Conservation (phyloP, 352 stramenopile genomes). For the Peronospora farinosa region DNA sequence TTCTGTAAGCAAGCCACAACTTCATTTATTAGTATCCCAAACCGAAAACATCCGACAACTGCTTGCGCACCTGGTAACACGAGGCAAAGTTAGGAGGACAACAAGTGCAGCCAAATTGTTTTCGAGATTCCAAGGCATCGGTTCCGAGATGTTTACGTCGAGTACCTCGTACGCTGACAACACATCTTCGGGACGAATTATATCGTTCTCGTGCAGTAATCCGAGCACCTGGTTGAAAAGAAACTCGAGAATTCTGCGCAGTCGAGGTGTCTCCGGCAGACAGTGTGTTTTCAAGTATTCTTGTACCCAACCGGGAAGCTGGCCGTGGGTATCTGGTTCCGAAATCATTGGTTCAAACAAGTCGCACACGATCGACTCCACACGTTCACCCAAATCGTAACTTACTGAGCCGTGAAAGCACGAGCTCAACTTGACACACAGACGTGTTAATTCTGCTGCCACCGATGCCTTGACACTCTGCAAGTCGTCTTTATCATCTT, state of each 20-base stretch:
- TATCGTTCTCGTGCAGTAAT: conserved; percentile 46
- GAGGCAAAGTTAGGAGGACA: conserved; percentile 55
- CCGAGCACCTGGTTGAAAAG: conserved; percentile 42
- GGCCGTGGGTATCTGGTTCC: conserved; percentile 10
- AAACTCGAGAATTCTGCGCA: conserved; percentile 25
- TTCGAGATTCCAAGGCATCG: conserved; percentile 28
- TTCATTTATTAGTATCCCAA: conserved; percentile 2
- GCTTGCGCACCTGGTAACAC: conserved; percentile 40
- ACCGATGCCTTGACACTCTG: conserved; percentile 37
- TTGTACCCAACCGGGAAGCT: conserved; percentile 46
- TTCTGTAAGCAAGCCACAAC: conserved; percentile 20
- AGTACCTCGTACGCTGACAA: conserved; percentile 27
- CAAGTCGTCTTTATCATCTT: conserved; percentile 62
- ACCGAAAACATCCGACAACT: conserved; percentile 1
- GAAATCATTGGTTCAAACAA: conserved; percentile 27
- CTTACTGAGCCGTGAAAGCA: conserved; percentile 18
- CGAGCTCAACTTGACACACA: conserved; percentile 51
- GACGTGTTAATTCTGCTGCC: conserved; percentile 41
- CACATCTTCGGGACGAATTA: conserved; percentile 37
- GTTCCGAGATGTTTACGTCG: conserved; percentile 2
- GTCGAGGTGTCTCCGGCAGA: conserved; percentile 18
- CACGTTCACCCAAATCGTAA: conserved; percentile 10
- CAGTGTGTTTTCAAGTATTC: conserved; percentile 47
- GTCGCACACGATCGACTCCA: conserved; percentile 25
- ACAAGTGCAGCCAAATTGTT: conserved; percentile 63